Evolutionary conservation across 768 basidiomycete species (phyloP).

Genomic region (Brasilioporus rufonigricans): DNA sequence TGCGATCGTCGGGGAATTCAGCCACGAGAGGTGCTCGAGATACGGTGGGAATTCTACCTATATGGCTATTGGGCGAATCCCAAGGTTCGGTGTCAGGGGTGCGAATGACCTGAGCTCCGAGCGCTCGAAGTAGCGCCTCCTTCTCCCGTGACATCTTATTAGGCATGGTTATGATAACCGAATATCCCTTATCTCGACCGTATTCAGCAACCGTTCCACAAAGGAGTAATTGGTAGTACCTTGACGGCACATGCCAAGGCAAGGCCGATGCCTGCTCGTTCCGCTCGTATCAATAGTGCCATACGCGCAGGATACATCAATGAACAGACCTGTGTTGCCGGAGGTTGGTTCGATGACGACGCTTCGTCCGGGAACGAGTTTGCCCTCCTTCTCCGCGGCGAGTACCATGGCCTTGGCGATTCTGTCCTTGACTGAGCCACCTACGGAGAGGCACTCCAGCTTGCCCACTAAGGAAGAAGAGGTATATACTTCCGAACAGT

Average conservation of each 20-base stretch:
- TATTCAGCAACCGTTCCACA: slow-evolving; percentile 59
- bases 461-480: slow-evolving; percentile 65
- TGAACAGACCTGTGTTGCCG: slow-evolving; percentile 82
- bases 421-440: slow-evolving; percentile 94
- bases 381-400: slow-evolving; percentile 87
- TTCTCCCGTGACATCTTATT: slow-evolving; percentile 98
- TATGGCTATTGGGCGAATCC: slow-evolving; percentile 87
- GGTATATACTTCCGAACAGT: neutral
- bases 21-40: slow-evolving; percentile 54
- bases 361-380: slow-evolving; percentile 80
- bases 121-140: slow-evolving; percentile 83
- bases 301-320: neutral
- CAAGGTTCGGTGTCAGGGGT: slow-evolving; percentile 89
- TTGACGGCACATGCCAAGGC: slow-evolving; percentile 94
- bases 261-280: slow-evolving; percentile 75
- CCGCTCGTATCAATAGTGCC: neutral
- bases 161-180: slow-evolving; percentile 86
- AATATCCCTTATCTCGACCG: slow-evolving; percentile 86
- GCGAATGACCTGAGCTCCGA: slow-evolving; percentile 93
- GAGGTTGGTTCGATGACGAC: slow-evolving; percentile 95
- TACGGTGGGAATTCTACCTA: slow-evolving; percentile 62
- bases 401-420: slow-evolving; percentile 97
- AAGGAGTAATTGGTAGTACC: slow-evolving; percentile 42
- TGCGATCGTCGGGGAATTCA: slow-evolving; percentile 85
- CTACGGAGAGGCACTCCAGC: slow-evolving; percentile 85